Evolutionary conservation across 352 stramenopile genomes (phyloP).

Genomic region (Phytophthora pistaciae): DNA sequence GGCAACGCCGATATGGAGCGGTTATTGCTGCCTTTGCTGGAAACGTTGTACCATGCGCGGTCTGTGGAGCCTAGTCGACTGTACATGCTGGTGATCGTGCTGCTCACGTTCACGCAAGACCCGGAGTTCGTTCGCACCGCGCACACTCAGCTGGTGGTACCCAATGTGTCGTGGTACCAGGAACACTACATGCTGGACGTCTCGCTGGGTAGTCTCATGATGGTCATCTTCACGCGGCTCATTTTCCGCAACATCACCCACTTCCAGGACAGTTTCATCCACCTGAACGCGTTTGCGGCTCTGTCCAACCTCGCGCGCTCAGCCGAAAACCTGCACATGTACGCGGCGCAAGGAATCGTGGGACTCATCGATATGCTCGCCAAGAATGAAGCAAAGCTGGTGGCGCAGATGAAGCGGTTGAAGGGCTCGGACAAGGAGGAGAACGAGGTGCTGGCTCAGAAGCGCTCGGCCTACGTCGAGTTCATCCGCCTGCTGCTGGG

Average conservation of each 20-base stretch:
- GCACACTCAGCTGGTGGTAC: conserved; percentile 69
- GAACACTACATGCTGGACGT: conserved; percentile 84
- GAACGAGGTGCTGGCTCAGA: conserved; percentile 58
- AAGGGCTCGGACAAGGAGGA: conserved; percentile 41
- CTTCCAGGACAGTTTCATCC: conserved; percentile 84
- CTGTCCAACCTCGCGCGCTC: conserved; percentile 80
- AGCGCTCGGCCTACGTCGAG: conserved; percentile 76
- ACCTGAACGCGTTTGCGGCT: conserved; percentile 76
- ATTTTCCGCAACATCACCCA: conserved; percentile 85
- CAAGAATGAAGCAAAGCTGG: conserved; percentile 79
- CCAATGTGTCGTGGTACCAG: conserved; percentile 78
- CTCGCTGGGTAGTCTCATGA: conserved; percentile 76
- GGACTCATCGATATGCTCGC: conserved; percentile 74
- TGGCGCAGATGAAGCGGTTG: conserved; percentile 52
- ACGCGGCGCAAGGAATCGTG: conserved; percentile 77
- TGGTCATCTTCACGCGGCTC: conserved; percentile 82
- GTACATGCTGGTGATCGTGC: conserved; percentile 79
- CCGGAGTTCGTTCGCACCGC: conserved; percentile 63
- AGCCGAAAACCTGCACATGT: conserved; percentile 78
- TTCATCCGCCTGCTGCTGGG: conserved; percentile 79
- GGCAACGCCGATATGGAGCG: conserved; percentile 52
- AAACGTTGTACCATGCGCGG: conserved; percentile 76
- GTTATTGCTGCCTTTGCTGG: conserved; percentile 71
- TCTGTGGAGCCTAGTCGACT: conserved; percentile 70
- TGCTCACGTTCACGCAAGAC: conserved; percentile 78